phyloP scores from a whole-genome alignment of 2,329 filamentous ascomycete species.

The Pseudogymnoascus sp. region DNA sequence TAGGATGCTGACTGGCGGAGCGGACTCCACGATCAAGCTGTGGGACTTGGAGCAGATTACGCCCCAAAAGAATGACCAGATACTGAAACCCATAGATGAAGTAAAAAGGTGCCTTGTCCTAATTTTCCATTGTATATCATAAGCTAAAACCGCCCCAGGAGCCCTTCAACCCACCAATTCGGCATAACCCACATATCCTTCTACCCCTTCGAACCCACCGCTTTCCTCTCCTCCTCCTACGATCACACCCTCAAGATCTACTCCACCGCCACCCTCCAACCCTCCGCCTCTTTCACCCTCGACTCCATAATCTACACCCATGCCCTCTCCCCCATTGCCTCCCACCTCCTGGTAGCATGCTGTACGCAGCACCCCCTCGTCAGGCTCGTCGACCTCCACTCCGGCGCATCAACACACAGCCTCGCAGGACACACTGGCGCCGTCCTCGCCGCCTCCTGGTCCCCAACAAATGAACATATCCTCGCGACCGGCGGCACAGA shows the following conservation, averaged over 20 bases:
- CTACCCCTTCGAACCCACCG: slow-evolving; percentile 68
- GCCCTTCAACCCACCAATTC: slow-evolving; percentile 49
- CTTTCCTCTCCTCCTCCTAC: slow-evolving; percentile 71
- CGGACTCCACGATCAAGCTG: slow-evolving; percentile 74
- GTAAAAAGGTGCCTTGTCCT: slow-evolving; percentile 35
- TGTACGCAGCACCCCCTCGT: slow-evolving; percentile 81
- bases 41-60: slow-evolving; percentile 71
- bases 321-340: slow-evolving; percentile 64
- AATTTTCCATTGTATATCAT: slow-evolving; percentile 16
- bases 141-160: slow-evolving; percentile 25
- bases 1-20: slow-evolving; percentile 76
- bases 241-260: slow-evolving; percentile 72
- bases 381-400: slow-evolving; percentile 77
- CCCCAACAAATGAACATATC: slow-evolving; percentile 69
- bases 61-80: slow-evolving; percentile 38
- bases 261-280: slow-evolving; percentile 53
- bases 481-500: slow-evolving; percentile 81
- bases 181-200: slow-evolving; percentile 71
- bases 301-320: slow-evolving; percentile 68
- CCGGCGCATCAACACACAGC: slow-evolving; percentile 67
- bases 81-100: slow-evolving; percentile 47
- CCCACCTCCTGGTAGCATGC: slow-evolving; percentile 74
- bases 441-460: slow-evolving; percentile 69
- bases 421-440: slow-evolving; percentile 62
- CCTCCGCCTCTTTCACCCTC: slow-evolving; percentile 61